Evolutionary conservation across 208 protist genomes (phyloP).

Genomic region (Leishmania gerbilli): DNA sequence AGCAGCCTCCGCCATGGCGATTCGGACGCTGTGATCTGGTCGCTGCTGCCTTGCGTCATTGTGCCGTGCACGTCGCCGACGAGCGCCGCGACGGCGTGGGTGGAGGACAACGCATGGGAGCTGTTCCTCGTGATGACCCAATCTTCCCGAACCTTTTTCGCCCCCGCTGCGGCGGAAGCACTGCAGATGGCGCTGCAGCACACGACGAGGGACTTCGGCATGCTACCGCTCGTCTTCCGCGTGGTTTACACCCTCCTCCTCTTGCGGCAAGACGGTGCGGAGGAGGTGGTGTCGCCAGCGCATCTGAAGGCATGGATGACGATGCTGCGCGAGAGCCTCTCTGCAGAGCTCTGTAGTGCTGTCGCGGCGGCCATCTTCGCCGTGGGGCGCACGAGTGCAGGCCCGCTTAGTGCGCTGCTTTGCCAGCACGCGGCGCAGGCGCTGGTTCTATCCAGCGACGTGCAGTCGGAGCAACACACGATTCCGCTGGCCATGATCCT

Average conservation of each 20-base stretch:
- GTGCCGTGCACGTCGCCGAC: conserved; percentile 55
- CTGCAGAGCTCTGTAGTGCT: conserved; percentile 31
- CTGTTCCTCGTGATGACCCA: conserved; percentile 60
- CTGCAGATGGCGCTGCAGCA: conserved; percentile 47
- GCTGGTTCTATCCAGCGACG: conserved; percentile 29
- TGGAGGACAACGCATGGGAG: conserved; percentile 83
- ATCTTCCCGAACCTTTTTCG: conserved; percentile 27
- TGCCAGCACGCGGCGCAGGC: conserved; percentile 11
- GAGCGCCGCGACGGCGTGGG: conserved; percentile 50
- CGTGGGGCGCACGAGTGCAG: conserved; percentile 29
- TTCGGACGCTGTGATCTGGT: conserved; percentile 47
- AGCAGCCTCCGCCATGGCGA: conserved; percentile 37
- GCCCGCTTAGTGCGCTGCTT: conserved; percentile 27
- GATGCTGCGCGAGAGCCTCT: conserved; percentile 33
- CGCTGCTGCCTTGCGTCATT: conserved; percentile 48
- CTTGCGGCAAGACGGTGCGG: conserved; percentile 31
- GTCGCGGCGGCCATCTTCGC: conserved; percentile 36
- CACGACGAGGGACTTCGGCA: conserved; percentile 54
- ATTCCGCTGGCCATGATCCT: conserved; percentile 19
- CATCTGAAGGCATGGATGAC: conserved; percentile 37
- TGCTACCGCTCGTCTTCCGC: conserved; percentile 54
- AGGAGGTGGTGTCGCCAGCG: conserved; percentile 22
- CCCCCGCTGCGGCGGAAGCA: conserved; percentile 32
- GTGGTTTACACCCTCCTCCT: conserved; percentile 53
- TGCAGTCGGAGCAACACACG: conserved; percentile 42